Conservation (phyloP, 1,284 basidiomycete species). For the Sphaerobolus stellatus region DNA sequence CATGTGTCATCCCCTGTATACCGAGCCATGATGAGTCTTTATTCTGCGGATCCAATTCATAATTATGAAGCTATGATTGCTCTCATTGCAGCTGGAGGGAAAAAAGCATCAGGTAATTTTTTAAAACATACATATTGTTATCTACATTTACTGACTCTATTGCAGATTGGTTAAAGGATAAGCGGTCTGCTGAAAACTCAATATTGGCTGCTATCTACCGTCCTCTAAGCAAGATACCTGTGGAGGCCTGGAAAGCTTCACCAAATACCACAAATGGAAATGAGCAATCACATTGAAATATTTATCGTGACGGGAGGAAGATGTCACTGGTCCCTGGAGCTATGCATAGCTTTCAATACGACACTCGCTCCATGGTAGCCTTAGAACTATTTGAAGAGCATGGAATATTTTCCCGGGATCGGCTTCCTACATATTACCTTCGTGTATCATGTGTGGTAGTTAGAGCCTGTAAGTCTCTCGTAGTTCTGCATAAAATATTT, state of each 20-base stretch:
- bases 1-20: not conserved
- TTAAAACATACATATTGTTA: no score
- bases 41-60: not conserved
- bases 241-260: constrained; percentile 24
- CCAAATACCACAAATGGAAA: constrained; percentile 27
- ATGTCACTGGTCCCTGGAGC: not conserved
- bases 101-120: constrained; percentile 13
- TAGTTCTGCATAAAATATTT: no score
- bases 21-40: constrained; percentile 7
- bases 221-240: constrained; percentile 25
- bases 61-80: constrained; percentile 1
- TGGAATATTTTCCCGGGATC: no score
- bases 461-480: no score
- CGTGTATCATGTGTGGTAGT: no score
- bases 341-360: not conserved
- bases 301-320: not conserved
- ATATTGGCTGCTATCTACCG: constrained; percentile 24
- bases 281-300: constrained; percentile 19
- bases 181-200: constrained; percentile 17
- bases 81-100: constrained; percentile 4
- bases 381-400: not conserved
- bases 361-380: not conserved
- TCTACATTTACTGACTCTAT: no score
- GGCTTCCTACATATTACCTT: no score
- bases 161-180: constrained; percentile 30